Percentiles rank a stretch among this genome's conserved stretches.
These are phyloP conservation scores for Neurospora pannonica DNA, from an alignment of 495 filamentous ascomycete genomes.

Conservation along the genomic window DNA sequence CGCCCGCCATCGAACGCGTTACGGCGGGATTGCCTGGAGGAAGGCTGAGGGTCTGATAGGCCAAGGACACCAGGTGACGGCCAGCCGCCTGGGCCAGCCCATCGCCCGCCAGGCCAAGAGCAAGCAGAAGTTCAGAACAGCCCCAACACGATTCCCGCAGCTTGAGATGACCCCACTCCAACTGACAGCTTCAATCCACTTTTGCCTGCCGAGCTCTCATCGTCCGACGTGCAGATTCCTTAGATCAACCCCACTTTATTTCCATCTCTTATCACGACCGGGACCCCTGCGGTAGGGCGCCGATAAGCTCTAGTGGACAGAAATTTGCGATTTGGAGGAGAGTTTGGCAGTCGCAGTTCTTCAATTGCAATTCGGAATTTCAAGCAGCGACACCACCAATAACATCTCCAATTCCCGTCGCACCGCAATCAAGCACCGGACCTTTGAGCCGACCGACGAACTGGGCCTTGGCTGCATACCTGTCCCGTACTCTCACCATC, in stretches of 20 bases:
- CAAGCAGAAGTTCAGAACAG: neutral
- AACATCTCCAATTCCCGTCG: neutral
- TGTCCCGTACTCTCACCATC: neutral
- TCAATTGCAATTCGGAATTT: neutral
- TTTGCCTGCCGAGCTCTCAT: neutral
- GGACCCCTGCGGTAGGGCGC: conserved; percentile 10
- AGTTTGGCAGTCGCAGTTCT: neutral
- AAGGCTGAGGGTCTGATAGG: conserved; percentile 14
- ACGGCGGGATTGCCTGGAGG: conserved; percentile 30
- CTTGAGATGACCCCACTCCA: conserved; percentile 4
- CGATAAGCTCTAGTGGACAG: conserved; percentile 25
- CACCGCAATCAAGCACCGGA: neutral
- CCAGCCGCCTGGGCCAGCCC: neutral
- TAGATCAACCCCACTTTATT: conserved; percentile 1
- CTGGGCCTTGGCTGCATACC: neutral
- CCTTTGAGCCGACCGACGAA: neutral
- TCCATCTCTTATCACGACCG: conserved; percentile 16
- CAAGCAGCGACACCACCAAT: conserved; percentile 2
- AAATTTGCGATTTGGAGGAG: conserved; percentile 19
- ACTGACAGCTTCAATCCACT: conserved; percentile 6
- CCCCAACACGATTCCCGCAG: neutral
- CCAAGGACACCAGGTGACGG: neutral
- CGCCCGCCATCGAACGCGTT: conserved; percentile 25
- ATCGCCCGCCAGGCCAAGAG: neutral
- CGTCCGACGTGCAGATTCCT: neutral